These are phyloP conservation scores for Akebia trifoliata DNA, from an alignment of 164 flowering plant species.

Conservation along the genomic window DNA sequence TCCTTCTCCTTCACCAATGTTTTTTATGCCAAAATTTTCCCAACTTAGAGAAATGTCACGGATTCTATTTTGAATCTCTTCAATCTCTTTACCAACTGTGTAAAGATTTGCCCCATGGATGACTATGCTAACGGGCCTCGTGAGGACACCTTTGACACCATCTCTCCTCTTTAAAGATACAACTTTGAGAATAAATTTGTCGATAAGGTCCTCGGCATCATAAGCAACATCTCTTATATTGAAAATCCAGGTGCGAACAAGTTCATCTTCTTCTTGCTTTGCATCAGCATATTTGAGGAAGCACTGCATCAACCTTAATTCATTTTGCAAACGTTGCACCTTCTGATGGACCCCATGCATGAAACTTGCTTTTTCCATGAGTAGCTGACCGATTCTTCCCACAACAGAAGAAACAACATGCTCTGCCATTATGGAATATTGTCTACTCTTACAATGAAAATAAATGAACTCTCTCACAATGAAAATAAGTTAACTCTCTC, in stretches of 20 bases:
- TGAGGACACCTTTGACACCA: too few relatives aligned
- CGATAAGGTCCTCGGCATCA: conserved; percentile 9
- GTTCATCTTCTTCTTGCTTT: background rate
- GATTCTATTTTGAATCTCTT: background rate
- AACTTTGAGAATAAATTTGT: background rate
- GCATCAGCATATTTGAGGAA: conserved; percentile 3
- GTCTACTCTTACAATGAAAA: too few relatives aligned
- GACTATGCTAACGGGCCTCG: too few relatives aligned
- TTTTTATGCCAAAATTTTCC: background rate
- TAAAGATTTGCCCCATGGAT: background rate
- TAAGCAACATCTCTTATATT: conserved; percentile 4
- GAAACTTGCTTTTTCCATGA: background rate
- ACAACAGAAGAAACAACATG: conserved; percentile 3
- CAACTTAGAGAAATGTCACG: background rate
- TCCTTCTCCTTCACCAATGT: background rate
- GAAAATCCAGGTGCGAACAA: background rate
- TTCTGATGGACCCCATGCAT: background rate
- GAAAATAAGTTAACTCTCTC: too few relatives aligned
- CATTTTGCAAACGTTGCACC: background rate
- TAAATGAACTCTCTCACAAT: too few relatives aligned
- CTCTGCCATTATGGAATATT: background rate
- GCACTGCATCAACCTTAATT: background rate
- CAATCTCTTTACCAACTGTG: background rate
- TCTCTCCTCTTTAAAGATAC: background rate
- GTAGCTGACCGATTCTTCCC: background rate